These are phyloP conservation scores for Agrocybe pediades DNA, from an alignment of 768 basidiomycete species.

Conservation along the genomic window DNA sequence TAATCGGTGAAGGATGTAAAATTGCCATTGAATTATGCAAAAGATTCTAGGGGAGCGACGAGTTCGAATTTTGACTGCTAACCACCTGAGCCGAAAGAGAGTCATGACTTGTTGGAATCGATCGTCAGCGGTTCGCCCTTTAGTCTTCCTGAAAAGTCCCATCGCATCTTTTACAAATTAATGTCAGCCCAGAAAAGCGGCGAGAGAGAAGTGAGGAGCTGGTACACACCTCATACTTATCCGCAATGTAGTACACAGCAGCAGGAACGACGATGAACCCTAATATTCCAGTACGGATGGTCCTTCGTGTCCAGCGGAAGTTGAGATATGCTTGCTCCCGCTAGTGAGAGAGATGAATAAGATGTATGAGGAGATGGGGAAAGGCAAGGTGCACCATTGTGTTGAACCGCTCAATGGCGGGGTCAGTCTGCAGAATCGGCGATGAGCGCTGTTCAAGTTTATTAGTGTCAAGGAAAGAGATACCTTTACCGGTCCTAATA, in stretches of 20 bases:
- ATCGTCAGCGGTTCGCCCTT: constrained; percentile 19
- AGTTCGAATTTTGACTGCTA: not conserved
- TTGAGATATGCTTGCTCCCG: constrained; percentile 83
- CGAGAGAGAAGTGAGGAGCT: not conserved
- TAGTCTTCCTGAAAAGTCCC: constrained; percentile 49
- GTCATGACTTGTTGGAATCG: not conserved
- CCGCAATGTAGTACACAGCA: constrained; percentile 50
- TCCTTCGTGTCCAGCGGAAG: constrained; percentile 77
- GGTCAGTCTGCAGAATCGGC: constrained; percentile 42
- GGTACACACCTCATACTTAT: constrained; percentile 39
- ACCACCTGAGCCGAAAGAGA: not conserved
- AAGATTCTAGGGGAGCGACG: constrained; percentile 50
- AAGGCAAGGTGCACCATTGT: constrained; percentile 38
- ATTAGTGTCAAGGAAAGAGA: not conserved
- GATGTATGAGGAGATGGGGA: constrained; percentile 4
- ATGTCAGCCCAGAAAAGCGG: too few relatives aligned
- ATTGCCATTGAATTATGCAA: constrained; percentile 90
- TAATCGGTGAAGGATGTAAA: constrained; percentile 86
- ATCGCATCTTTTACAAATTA: too few relatives aligned
- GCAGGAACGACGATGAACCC: constrained; percentile 71
- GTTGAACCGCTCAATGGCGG: constrained; percentile 61
- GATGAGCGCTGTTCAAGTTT: not conserved
- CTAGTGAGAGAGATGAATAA: constrained; percentile 35
- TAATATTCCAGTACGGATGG: constrained; percentile 60
- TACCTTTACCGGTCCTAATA: constrained; percentile 63